A percentile compares a stretch with the other conserved stretches of the same genome.
phyloP scores from a whole-genome alignment of 257 asterid species.

The Solanum habrochaites region DNA sequence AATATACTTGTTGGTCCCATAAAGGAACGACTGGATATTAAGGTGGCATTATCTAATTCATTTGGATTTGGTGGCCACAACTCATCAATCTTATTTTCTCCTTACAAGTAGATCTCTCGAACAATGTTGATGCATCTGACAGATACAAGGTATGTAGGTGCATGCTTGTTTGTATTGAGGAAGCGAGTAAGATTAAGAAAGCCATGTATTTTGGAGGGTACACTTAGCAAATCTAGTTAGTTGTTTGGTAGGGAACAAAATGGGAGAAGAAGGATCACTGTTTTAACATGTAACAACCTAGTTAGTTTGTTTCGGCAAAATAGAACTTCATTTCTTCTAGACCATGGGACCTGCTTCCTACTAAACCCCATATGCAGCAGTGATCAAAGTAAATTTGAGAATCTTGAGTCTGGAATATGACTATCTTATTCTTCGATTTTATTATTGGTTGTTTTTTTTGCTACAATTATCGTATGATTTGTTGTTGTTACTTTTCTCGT shows the following conservation, averaged over 20 bases:
- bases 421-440: not conserved
- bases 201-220: not conserved
- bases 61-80: constrained; percentile 17
- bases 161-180: not conserved
- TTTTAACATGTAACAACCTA: not conserved
- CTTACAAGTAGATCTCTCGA: constrained; percentile 4
- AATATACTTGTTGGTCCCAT: constrained; percentile 6
- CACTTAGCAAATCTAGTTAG: not conserved
- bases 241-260: not conserved
- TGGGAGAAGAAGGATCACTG: not conserved
- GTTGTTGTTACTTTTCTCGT: not conserved
- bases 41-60: constrained; percentile 13
- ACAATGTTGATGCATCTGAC: not conserved
- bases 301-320: not conserved
- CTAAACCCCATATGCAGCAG: not conserved
- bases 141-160: not conserved
- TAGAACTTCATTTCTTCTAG: not conserved
- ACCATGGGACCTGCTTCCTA: not conserved
- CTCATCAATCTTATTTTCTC: constrained; percentile 15
- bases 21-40: constrained; percentile 9
- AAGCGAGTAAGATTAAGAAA: not conserved
- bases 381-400: not conserved
- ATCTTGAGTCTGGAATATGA: not conserved
- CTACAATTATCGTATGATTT: not conserved
- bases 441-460: not conserved